Base-by-base conservation (phyloP, 371 early-diverging fungal species). In the Mortierella sp. region DNA sequence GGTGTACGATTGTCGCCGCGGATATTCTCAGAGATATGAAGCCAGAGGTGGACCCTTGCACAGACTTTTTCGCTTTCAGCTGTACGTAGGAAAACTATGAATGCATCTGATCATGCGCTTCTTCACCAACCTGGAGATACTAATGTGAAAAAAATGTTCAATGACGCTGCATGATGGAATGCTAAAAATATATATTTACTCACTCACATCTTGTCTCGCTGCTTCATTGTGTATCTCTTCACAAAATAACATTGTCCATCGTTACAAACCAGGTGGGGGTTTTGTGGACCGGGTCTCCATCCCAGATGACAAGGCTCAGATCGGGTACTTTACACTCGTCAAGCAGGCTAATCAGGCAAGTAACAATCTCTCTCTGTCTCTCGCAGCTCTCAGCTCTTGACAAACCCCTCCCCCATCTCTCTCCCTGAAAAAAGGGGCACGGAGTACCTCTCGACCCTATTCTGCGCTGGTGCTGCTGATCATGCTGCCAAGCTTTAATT, bases 1-100 rank as follows among this genome's bases (percentile, higher is more conserved):
- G 86, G 56, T 90, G 91, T 65, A 84, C 89, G 3, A 65, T 86
- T 52, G 82, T 85, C 3, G 87, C 91, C 15, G 86, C 89, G 2
- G 82, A 87, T 47, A 84, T 90, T 46, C 55, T 84, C 9, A 51
- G 75, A 51, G 83, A 84, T 39, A 83, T 88, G 48, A 84, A 87
- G 60, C 64, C 61, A 14, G 64, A 56, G 21, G 78, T 80, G 19
- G 81, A 87, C 64, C 88, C 88, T 12, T 88, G 88, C 60, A 67
- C 80, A 27, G 84, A 86, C 63, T 86, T 86, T 62, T 86, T 83
- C 52, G 78, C 80, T 44, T 89, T 82, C 55, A 82, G 81, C 27
- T 89, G 89, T 86, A 83, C 79, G n/a, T 59, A 17, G 17, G 23
- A 26, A 26, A 27, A n/a, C n/a, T n/a, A n/a, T n/a, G n/a, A n/a